Evolutionary conservation across 2,329 filamentous ascomycete genomes (phyloP).

Genomic region (Arthrobotrys sphaeroides): DNA sequence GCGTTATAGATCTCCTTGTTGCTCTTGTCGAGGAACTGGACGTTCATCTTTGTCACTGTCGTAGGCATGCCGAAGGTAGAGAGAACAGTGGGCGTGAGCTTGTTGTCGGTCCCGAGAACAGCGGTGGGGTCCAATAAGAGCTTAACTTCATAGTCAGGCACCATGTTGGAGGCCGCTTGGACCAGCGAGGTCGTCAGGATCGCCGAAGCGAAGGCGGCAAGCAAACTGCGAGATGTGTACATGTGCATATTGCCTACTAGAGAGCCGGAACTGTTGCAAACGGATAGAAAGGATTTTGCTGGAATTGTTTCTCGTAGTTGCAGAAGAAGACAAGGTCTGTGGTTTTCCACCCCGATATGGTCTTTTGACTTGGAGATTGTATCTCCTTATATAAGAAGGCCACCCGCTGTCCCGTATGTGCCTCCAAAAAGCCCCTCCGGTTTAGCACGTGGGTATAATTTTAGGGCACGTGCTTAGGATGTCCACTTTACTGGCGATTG

Average conservation of each 20-base stretch:
- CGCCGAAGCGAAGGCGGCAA: constrained; percentile 27
- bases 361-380: background rate
- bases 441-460: background rate
- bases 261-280: background rate
- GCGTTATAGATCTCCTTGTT: constrained; percentile 59
- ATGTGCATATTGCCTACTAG: background rate
- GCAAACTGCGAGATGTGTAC: constrained; percentile 3
- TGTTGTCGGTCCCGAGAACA: constrained; percentile 59
- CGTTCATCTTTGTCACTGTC: constrained; percentile 60
- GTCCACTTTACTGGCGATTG: constrained; percentile 2
- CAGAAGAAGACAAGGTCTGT: background rate
- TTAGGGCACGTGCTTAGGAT: background rate
- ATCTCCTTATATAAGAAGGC: background rate
- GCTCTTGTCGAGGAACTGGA: constrained; percentile 61
- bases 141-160: constrained; percentile 60
- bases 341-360: background rate
- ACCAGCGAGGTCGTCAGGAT: background rate
- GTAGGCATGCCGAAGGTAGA: constrained; percentile 59
- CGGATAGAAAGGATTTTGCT: background rate
- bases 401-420: background rate
- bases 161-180: constrained; percentile 55
- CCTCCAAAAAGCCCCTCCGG: background rate
- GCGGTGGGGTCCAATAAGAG: constrained; percentile 59
- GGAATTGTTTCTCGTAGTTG: background rate
- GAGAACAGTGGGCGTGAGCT: constrained; percentile 59